Percentiles rank a stretch among this genome's conserved stretches.
Conservation (phyloP, 1,284 basidiomycete species). For the Grifola frondosa region DNA sequence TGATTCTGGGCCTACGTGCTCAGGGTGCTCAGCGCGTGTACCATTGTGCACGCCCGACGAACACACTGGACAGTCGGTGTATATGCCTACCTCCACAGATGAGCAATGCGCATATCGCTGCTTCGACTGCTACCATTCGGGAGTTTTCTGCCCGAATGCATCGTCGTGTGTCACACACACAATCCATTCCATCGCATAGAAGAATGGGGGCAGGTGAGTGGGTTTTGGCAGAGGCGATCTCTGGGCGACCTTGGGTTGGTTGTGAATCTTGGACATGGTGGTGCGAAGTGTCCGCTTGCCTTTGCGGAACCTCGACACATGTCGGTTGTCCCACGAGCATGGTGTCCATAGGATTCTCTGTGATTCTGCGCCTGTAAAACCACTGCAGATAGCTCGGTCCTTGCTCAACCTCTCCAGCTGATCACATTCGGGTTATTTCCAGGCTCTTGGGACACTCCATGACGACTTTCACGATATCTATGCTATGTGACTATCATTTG, state of each 20-base stretch:
- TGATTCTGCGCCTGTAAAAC: conserved; percentile 1
- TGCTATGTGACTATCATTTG: conserved; percentile 10
- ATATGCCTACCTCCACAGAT: neutral
- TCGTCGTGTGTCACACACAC: neutral
- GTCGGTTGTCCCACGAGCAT: conserved; percentile 6
- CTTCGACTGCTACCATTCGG: conserved; percentile 8
- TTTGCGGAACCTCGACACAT: neutral
- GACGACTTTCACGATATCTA: conserved; percentile 13
- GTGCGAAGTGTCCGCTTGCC: neutral
- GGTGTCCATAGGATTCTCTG: neutral
- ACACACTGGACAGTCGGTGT: no score
- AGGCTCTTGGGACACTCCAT: conserved; percentile 14
- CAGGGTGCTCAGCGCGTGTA: no score
- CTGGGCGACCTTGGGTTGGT: neutral
- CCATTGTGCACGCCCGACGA: no score
- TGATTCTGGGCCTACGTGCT: neutral
- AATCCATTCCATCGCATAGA: conserved; percentile 14
- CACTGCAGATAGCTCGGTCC: no score
- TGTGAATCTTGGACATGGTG: conserved; percentile 2
- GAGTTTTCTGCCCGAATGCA: conserved; percentile 1
- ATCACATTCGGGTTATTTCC: conserved; percentile 17
- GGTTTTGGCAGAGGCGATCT: conserved; percentile 4
- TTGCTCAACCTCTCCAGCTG: conserved; percentile 10
- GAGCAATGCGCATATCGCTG: conserved; percentile 6
- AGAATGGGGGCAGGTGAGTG: neutral